Conservation (phyloP, 441 rosid species). For the Euphorbia celastroides region DNA sequence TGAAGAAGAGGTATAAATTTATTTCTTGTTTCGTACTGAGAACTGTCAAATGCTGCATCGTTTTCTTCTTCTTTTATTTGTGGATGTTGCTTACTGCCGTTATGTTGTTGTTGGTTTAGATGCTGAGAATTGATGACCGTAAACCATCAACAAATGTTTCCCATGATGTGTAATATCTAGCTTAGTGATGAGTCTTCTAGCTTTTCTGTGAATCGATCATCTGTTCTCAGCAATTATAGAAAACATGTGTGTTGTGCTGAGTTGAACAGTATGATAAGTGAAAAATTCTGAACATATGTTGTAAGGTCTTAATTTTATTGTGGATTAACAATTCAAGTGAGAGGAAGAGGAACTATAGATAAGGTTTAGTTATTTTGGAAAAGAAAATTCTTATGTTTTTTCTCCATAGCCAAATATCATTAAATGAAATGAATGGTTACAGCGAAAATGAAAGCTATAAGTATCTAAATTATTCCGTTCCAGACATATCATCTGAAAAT, state of each 20-base stretch:
- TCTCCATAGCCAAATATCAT: too few relatives aligned
- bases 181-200: not conserved
- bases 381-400: too few relatives aligned
- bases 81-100: not conserved
- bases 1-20: constrained; percentile 48
- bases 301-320: not conserved
- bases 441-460: not conserved
- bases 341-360: not conserved
- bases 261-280: not conserved
- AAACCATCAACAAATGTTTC: not conserved
- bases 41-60: not conserved
- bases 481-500: too few relatives aligned
- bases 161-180: not conserved
- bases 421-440: not conserved
- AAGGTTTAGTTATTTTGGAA: too few relatives aligned
- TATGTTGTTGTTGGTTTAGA: not conserved
- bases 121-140: not conserved
- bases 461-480: not conserved
- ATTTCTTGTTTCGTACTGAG: not conserved
- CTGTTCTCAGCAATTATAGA: not conserved
- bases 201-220: not conserved
- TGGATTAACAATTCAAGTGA: not conserved
- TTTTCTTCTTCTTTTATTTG: not conserved
- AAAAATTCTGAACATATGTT: not conserved
- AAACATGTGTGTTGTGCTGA: not conserved